Conservation (phyloP, 2,329 filamentous ascomycete genomes). For the Xylaria sp. region DNA sequence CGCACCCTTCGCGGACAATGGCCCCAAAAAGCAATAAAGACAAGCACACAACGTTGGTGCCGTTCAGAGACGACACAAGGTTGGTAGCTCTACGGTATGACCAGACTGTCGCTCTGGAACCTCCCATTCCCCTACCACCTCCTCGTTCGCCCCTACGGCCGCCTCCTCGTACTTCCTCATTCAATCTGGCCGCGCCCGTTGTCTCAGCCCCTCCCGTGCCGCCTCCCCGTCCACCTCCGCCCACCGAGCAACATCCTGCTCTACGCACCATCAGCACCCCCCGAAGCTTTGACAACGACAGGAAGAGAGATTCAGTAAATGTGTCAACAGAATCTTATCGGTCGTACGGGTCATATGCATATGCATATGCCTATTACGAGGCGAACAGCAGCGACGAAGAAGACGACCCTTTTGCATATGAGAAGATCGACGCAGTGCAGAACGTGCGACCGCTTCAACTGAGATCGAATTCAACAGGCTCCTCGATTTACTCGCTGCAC, state of each 20-base stretch:
- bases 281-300: slow-evolving; percentile 51
- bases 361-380: slow-evolving; percentile 38
- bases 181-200: slow-evolving; percentile 35
- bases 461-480: slow-evolving; percentile 43
- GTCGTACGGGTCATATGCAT: slow-evolving; percentile 36
- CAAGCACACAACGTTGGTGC: slow-evolving; percentile 48
- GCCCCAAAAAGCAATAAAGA: slow-evolving; percentile 39
- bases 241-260: slow-evolving; percentile 64
- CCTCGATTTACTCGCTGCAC: slow-evolving; percentile 48
- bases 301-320: slow-evolving; percentile 66
- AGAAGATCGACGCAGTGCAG: slow-evolving; percentile 41
- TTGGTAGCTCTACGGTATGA: slow-evolving; percentile 70
- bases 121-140: slow-evolving; percentile 64
- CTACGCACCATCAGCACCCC: slow-evolving; percentile 53
- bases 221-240: slow-evolving; percentile 54
- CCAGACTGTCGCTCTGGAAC: slow-evolving; percentile 66
- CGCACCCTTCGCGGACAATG: slow-evolving; percentile 48
- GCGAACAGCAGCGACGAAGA: slow-evolving; percentile 52
- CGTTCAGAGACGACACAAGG: slow-evolving; percentile 60
- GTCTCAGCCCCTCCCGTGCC: slow-evolving; percentile 44
- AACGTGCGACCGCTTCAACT: slow-evolving; percentile 44
- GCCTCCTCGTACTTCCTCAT: slow-evolving; percentile 45
- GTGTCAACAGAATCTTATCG: slow-evolving; percentile 56
- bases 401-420: slow-evolving; percentile 51
- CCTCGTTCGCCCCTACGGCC: slow-evolving; percentile 53